Conservation (phyloP, 257 asterid species). For the Mentha longifolia region DNA sequence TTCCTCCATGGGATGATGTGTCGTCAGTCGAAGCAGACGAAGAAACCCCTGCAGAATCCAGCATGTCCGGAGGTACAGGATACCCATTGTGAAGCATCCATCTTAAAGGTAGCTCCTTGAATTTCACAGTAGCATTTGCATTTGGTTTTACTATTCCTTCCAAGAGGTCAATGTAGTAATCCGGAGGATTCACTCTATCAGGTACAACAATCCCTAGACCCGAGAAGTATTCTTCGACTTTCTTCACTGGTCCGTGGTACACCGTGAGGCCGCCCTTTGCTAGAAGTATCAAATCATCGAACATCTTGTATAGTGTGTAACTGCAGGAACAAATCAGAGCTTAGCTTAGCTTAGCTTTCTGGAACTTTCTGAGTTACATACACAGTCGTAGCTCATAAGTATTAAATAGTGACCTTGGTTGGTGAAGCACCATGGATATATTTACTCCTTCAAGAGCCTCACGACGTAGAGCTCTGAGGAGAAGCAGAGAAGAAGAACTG, state of each 20-base stretch:
- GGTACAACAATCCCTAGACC: constrained; percentile 86
- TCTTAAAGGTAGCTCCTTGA: constrained; percentile 90
- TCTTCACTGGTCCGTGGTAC: constrained; percentile 95
- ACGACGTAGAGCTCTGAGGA: constrained; percentile 95
- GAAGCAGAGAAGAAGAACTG: constrained; percentile 90
- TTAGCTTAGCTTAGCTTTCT: constrained; percentile 4
- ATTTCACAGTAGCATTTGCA: constrained; percentile 58
- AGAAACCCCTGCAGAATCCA: constrained; percentile 66
- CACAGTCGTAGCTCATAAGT: neutral
- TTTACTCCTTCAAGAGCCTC: constrained; percentile 99
- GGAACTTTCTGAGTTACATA: neutral
- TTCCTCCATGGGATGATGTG: constrained; percentile 56
- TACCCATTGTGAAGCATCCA: constrained; percentile 99
- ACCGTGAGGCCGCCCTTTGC: constrained; percentile 99
- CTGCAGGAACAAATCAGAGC: constrained; percentile 52
- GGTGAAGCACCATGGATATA: constrained; percentile 97
- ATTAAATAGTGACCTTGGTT: constrained; percentile 67
- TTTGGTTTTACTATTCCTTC: constrained; percentile 82
- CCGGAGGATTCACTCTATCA: constrained; percentile 97
- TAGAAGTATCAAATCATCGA: constrained; percentile 92
- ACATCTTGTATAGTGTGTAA: constrained; percentile 95
- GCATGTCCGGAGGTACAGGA: constrained; percentile 93
- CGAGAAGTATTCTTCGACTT: constrained; percentile 91
- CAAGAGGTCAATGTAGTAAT: constrained; percentile 87
- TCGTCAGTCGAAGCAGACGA: constrained; percentile 50